Evolutionary conservation across 2,329 filamentous ascomycete genomes (phyloP).

Genomic region (Aspergillus clavatus): DNA sequence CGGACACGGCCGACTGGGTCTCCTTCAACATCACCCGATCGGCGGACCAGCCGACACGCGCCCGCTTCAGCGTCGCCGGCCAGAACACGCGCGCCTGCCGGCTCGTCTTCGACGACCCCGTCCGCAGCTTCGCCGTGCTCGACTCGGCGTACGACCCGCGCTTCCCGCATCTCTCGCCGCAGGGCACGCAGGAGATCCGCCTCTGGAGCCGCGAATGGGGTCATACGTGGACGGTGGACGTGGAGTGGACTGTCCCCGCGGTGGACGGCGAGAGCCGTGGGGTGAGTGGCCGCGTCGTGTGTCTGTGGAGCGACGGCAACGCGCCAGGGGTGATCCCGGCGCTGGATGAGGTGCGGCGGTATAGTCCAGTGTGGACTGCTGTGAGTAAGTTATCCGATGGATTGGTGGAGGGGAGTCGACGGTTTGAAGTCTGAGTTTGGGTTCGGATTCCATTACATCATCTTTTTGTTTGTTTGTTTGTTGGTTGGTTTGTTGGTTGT

Average conservation of each 20-base stretch:
- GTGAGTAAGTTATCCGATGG: constrained; percentile 72
- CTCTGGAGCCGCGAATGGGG: constrained; percentile 82
- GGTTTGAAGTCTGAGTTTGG: constrained; percentile 51
- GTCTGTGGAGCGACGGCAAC: constrained; percentile 87
- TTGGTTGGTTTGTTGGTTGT: too few species aligned
- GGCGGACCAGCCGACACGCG: constrained; percentile 40
- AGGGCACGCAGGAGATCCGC: constrained; percentile 63
- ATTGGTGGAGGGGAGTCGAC: constrained; percentile 73
- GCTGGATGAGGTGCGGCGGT: constrained; percentile 72
- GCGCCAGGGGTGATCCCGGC: constrained; percentile 67
- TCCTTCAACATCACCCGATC: constrained; percentile 55
- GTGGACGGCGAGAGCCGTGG: constrained; percentile 25
- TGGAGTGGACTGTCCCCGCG: constrained; percentile 61
- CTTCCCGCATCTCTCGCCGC: constrained; percentile 59
- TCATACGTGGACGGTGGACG: constrained; percentile 68
- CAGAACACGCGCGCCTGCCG: constrained; percentile 74
- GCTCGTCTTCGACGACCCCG: constrained; percentile 64
- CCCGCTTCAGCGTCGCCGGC: constrained; percentile 63
- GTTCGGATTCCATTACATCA: constrained; percentile 1
- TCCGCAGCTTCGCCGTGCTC: constrained; percentile 60
- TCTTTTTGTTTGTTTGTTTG: too few species aligned
- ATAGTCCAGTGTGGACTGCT: constrained; percentile 73
- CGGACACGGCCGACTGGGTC: constrained; percentile 57
- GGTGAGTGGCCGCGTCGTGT: constrained; percentile 64
- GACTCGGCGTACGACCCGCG: constrained; percentile 59